A percentile compares a stretch with the other conserved stretches of the same genome.
These are phyloP conservation scores for Picochlorum sp. DNA, from an alignment of 139 green algal genomes.

Conservation along the genomic window DNA sequence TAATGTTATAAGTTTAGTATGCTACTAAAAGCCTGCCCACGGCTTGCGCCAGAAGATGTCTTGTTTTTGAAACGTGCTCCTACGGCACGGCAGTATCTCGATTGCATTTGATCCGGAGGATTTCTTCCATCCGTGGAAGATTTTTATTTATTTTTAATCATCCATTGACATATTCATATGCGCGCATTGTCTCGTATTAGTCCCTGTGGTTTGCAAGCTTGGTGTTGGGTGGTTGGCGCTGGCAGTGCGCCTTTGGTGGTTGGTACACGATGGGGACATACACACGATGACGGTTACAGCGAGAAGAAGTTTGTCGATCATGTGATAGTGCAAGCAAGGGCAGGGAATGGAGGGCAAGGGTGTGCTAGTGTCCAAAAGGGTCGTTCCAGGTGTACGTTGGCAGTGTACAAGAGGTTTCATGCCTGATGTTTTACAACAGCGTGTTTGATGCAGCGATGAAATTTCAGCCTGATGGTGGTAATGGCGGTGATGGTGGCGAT, in stretches of 20 bases:
- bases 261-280: neutral
- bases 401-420: neutral
- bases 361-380: conserved; percentile 23
- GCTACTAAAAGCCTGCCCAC: too few species aligned
- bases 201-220: too few species aligned
- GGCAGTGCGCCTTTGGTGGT: neutral
- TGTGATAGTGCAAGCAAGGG: conserved; percentile 23
- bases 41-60: too few species aligned
- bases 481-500: conserved; percentile 34
- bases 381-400: conserved; percentile 17
- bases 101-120: too few species aligned
- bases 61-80: too few species aligned
- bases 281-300: neutral
- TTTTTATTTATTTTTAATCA: too few species aligned
- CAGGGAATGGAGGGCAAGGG: conserved; percentile 32
- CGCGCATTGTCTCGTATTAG: too few species aligned
- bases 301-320: conserved; percentile 33
- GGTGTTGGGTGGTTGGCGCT: too few species aligned
- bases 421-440: conserved; percentile 8
- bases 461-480: conserved; percentile 35
- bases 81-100: too few species aligned
- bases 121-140: too few species aligned
- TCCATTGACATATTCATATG: too few species aligned
- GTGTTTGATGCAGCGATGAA: neutral
- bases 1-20: too few species aligned